Conservation (phyloP, 2,329 filamentous ascomycete genomes). For the Trichoderma guizhouense region DNA sequence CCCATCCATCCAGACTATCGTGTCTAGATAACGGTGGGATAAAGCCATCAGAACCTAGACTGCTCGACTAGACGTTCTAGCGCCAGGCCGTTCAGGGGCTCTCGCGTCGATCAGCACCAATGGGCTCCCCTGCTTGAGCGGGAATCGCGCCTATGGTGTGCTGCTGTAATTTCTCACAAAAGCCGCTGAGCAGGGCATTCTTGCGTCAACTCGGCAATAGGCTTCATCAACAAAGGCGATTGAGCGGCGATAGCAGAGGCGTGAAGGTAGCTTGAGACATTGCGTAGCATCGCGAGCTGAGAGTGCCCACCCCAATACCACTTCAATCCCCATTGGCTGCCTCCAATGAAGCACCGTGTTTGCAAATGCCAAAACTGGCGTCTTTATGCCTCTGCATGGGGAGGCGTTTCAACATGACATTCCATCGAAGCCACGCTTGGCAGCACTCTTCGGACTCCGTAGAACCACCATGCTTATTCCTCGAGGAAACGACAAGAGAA, state of each 20-base stretch:
- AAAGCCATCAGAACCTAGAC: not conserved
- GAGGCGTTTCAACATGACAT: not conserved
- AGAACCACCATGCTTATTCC: not conserved
- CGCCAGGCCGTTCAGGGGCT: slow-evolving; percentile 6
- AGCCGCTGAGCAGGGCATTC: not conserved
- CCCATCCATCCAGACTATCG: not conserved
- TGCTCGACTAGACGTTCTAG: not conserved
- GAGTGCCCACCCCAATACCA: not conserved
- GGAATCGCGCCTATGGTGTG: slow-evolving; percentile 8
- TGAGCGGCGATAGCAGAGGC: not conserved
- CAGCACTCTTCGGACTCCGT: not conserved
- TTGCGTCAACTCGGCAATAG: not conserved
- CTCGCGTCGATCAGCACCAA: slow-evolving; percentile 1
- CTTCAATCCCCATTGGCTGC: not conserved
- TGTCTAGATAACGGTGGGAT: not conserved
- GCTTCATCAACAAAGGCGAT: not conserved
- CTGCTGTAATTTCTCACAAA: not conserved
- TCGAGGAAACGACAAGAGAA: not conserved
- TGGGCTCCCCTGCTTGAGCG: not conserved
- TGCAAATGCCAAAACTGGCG: not conserved
- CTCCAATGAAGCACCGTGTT: not conserved
- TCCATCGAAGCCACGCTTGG: not conserved
- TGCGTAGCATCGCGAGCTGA: not conserved
- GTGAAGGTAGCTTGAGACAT: not conserved
- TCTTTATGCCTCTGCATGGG: not conserved